Evolutionary conservation across 2,329 filamentous ascomycete genomes (phyloP).

Genomic region (Fonsecaea pedrosoi): DNA sequence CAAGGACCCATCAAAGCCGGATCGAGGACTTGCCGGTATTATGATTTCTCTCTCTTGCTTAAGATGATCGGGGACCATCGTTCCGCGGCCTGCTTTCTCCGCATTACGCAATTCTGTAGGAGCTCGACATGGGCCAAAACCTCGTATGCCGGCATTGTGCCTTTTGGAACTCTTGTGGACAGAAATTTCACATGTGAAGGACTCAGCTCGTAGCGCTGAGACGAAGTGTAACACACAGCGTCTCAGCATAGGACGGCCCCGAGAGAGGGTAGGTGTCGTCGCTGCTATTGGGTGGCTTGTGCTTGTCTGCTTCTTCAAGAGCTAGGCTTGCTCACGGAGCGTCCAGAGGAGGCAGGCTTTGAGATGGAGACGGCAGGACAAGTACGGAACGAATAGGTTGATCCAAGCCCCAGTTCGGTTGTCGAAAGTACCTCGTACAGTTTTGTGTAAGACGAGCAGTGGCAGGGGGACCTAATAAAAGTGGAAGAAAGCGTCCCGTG

Average conservation of each 20-base stretch:
- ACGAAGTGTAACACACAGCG: background rate
- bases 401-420: background rate
- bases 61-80: background rate
- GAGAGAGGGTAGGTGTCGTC: background rate
- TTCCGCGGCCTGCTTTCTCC: background rate
- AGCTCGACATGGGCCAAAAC: background rate
- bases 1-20: slow-evolving; percentile 3
- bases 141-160: background rate
- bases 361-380: background rate
- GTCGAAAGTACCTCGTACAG: background rate
- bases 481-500: slow-evolving; percentile 8
- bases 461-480: slow-evolving; percentile 1
- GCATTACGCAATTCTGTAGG: background rate
- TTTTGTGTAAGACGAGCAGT: background rate
- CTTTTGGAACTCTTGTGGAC: background rate
- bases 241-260: background rate
- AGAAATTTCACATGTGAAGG: background rate
- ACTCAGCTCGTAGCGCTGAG: background rate
- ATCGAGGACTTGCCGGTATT: background rate
- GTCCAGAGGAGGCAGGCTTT: background rate
- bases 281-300: background rate
- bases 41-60: background rate
- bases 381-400: background rate
- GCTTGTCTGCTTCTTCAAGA: background rate
- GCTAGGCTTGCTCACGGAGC: background rate